phyloP scores from a whole-genome alignment of 495 filamentous ascomycete species.

The Neurospora sp. region DNA sequence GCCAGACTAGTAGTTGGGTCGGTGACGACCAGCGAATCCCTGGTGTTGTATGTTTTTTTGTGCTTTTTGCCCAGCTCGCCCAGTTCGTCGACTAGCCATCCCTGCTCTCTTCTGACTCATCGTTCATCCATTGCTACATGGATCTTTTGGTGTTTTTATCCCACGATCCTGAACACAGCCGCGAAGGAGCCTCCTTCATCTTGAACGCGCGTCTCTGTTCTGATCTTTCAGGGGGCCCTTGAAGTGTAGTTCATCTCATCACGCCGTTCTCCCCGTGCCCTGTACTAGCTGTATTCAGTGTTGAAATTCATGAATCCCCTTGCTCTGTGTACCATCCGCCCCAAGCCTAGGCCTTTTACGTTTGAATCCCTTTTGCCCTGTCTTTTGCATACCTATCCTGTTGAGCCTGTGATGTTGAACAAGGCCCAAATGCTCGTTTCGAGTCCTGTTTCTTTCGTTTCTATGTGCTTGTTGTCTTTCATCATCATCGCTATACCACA shows the following conservation, averaged over 20 bases:
- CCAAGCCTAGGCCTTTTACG: neutral
- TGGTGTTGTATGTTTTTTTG: conserved; percentile 25
- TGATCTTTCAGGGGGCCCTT: neutral
- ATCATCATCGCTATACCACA: neutral
- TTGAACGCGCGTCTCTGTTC: neutral
- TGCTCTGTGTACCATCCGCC: neutral
- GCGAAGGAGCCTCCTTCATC: neutral
- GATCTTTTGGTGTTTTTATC: neutral
- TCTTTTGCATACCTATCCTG: neutral
- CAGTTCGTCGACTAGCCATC: neutral
- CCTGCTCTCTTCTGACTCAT: neutral
- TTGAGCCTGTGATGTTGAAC: neutral
- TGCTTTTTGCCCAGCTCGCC: neutral
- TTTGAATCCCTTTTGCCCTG: neutral
- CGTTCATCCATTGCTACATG: neutral
- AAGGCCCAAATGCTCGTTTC: neutral
- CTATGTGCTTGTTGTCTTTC: neutral
- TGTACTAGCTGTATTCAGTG: neutral
- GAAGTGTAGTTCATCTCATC: neutral
- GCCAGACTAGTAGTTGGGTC: conserved; percentile 27
- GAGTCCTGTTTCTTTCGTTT: neutral
- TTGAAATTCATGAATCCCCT: neutral
- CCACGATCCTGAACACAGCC: neutral
- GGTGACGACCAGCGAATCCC: conserved; percentile 20
- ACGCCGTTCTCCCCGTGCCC: neutral